phyloP scores from a whole-genome alignment of 257 asterid genomes.

The Nicotiana undulata region DNA sequence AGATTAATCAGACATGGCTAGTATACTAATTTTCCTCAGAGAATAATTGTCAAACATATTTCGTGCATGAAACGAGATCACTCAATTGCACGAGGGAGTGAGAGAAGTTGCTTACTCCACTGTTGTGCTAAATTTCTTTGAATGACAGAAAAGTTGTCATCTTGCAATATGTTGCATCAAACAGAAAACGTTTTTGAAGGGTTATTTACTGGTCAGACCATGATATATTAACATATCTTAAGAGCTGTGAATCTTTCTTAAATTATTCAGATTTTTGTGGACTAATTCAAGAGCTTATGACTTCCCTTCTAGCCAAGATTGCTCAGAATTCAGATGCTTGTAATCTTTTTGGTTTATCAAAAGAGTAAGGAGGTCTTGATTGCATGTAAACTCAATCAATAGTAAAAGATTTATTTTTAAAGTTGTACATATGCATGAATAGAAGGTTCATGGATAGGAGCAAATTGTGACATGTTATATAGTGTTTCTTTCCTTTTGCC shows the following conservation, averaged over 20 bases:
- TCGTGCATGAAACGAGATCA: too few relatives aligned
- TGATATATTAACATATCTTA: slow-evolving; percentile 43
- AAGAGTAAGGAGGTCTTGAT: slow-evolving; percentile 9
- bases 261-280: slow-evolving; percentile 40
- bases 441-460: neutral
- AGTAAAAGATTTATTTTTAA: neutral
- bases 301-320: slow-evolving; percentile 41
- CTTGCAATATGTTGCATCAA: slow-evolving; percentile 43
- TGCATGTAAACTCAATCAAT: neutral
- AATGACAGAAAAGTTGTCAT: slow-evolving; percentile 39
- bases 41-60: too few relatives aligned
- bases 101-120: slow-evolving; percentile 43
- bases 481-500: neutral
- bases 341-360: slow-evolving; percentile 24
- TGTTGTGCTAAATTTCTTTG: slow-evolving; percentile 58
- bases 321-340: slow-evolving; percentile 47
- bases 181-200: slow-evolving; percentile 44
- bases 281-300: slow-evolving; percentile 33
- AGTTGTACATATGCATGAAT: slow-evolving; percentile 2
- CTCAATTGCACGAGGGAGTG: too few relatives aligned
- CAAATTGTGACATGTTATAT: neutral
- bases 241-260: slow-evolving; percentile 47
- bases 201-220: slow-evolving; percentile 58
- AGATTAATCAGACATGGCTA: too few relatives aligned
- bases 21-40: too few relatives aligned